Percentiles rank a stretch among this genome's conserved stretches.
These are phyloP conservation scores for Hippophae gyantsensis DNA, from an alignment of 306 rosid species.

Conservation along the genomic window DNA sequence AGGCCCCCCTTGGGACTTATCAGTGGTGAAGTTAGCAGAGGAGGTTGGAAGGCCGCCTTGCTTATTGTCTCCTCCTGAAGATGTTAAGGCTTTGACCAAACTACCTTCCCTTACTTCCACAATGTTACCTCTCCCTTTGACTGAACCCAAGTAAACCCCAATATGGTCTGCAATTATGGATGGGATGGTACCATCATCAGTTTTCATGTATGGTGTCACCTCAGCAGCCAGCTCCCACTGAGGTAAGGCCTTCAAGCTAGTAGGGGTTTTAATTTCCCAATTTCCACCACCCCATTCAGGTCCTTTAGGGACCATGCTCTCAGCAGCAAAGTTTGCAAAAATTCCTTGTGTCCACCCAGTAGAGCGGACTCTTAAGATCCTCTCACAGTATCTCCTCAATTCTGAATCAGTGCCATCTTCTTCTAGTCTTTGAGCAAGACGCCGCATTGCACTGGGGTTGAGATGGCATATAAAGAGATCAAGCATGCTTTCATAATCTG, in stretches of 20 bases:
- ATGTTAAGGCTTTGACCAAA: conserved; percentile 58
- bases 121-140: conserved; percentile 83
- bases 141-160: conserved; percentile 85
- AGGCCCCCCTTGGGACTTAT: conserved; percentile 38
- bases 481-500: conserved; percentile 84
- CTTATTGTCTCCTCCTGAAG: conserved; percentile 39
- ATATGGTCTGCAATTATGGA: conserved; percentile 83
- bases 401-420: conserved; percentile 93
- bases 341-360: conserved; percentile 99
- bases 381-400: conserved; percentile 90
- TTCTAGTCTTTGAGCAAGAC: conserved; percentile 97
- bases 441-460: conserved; percentile 97
- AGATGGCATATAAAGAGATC: conserved; percentile 97
- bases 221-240: conserved; percentile 97
- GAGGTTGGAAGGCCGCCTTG: conserved; percentile 41
- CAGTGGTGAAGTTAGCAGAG: conserved; percentile 30
- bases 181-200: conserved; percentile 87
- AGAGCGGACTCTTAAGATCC: conserved; percentile 86
- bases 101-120: conserved; percentile 92
- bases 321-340: conserved; percentile 97
- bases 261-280: conserved; percentile 98
- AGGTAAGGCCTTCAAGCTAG: conserved; percentile 76
- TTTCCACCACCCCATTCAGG: conserved; percentile 99
- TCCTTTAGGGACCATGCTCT: conserved; percentile 99
- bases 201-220: conserved; percentile 92